Evolutionary conservation across 768 basidiomycete genomes (phyloP).

Genomic region (Suillus hirtellus): DNA sequence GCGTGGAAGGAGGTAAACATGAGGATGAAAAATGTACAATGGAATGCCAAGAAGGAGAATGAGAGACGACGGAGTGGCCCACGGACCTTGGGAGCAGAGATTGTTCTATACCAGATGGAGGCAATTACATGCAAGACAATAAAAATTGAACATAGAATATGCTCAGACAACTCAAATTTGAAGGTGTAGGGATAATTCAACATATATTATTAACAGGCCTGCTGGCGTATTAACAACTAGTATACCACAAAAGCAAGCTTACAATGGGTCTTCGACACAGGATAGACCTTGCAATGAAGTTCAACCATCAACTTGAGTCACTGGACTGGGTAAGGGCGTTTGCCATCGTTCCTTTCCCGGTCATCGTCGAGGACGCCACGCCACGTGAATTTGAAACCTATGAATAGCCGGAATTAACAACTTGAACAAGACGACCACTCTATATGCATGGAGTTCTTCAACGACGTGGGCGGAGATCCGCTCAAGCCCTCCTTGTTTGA

Average conservation of each 20-base stretch:
- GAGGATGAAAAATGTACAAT: constrained; percentile 12
- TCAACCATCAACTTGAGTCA: not conserved
- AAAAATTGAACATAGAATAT: not conserved
- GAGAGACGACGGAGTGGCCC: not conserved
- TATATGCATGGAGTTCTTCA: constrained; percentile 77
- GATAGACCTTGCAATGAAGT: not conserved
- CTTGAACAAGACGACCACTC: not conserved
- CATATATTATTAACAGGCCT: not conserved
- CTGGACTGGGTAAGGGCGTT: not conserved
- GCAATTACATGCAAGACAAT: constrained; percentile 5
- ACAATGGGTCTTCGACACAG: not conserved
- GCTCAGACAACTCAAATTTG: not conserved
- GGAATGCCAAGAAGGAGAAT: not conserved
- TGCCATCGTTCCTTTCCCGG: not conserved
- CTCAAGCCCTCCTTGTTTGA: constrained; percentile 86
- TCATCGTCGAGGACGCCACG: not conserved
- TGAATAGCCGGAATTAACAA: not conserved
- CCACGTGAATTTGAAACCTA: not conserved
- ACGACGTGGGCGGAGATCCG: constrained; percentile 70
- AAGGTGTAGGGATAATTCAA: not conserved
- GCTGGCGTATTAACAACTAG: not conserved
- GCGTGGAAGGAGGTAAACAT: constrained; percentile 69
- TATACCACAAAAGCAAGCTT: not conserved
- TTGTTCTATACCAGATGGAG: constrained; percentile 3
- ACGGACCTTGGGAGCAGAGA: not conserved